Base-by-base conservation (phyloP, 768 basidiomycete genomes). In the Lactifluus subvellereus region DNA sequence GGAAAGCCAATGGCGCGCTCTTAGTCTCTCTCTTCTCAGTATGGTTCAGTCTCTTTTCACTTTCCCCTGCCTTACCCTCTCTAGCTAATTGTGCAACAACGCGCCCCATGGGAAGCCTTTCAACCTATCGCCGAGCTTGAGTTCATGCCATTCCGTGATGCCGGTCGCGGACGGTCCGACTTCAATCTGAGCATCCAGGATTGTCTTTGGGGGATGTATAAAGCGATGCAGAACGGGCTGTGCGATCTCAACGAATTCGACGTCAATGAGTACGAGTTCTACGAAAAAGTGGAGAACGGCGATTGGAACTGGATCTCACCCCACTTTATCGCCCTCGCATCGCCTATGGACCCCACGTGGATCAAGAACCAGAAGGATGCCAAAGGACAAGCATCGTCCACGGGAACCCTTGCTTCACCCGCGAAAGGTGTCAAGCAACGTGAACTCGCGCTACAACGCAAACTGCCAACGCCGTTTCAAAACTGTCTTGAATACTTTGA, bases 241-340 rank as follows among this genome's bases (percentile, higher is more conserved):
- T 93, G 91, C 75, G 96, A 98, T 69, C 88, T 96, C 82, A 91
- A 93, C 72, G 90, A 91, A 68, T 98, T 98, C 75, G 89, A 86
- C 70, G 84, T 94, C 50, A 88, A 90, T 64, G 94, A 95, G 66
- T 98, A 98, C 72, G 92, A 94, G 73, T 88, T 79, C 72, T 96
- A 94, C 73, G 95, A 98, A 72, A 94, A 94, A 75, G 94, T 95
- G 48, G 92, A 94, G 75, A 93, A 94, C 70, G 90, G 91, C 14
- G 94, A 95, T 73, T 94, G 93, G 89, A 96, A 96, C 71, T 95
- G 91, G 91, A 81, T 94, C 75, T 92, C 91, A 0, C 91, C 91
- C 1, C 83, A 88, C 66, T 94, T 94, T 70, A 89, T 98, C 69
- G 94, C 95, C 11, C 96, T 98, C 69, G 95, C 95, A 4, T 94